phyloP scores from a whole-genome alignment of 768 basidiomycete species.

The Pleurotus djamor region DNA sequence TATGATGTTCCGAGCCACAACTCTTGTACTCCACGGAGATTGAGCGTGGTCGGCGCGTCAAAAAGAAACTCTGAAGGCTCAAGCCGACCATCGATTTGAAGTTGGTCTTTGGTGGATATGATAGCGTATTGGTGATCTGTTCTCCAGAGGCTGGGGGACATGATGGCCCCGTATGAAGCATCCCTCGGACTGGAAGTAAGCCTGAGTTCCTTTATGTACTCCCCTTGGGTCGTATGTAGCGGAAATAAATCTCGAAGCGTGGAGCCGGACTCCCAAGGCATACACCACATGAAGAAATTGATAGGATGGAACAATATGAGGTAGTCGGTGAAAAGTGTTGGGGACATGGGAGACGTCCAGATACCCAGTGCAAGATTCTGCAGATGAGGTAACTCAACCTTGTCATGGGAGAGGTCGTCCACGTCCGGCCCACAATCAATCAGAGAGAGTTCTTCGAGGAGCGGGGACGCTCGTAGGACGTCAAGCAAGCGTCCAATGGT shows the following conservation, averaged over 20 bases:
- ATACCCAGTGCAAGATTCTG: background rate
- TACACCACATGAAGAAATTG: background rate
- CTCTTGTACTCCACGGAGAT: background rate
- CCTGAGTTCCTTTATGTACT: background rate
- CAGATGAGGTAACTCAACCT: background rate
- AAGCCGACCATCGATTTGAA: background rate
- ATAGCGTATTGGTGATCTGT: slow-evolving; percentile 1
- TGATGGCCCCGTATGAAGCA: background rate
- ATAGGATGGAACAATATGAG: slow-evolving; percentile 4
- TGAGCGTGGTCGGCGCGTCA: slow-evolving; percentile 1
- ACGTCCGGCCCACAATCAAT: background rate
- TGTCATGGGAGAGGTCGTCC: background rate
- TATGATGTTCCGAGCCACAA: slow-evolving; percentile 1
- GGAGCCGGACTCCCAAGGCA: background rate
- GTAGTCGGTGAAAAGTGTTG: background rate
- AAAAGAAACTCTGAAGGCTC: slow-evolving; percentile 1
- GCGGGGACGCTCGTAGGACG: background rate
- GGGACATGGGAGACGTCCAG: background rate
- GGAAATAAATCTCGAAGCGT: background rate
- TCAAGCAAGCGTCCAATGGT: background rate
- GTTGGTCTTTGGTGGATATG: background rate
- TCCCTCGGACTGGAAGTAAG: background rate
- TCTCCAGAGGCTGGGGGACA: background rate
- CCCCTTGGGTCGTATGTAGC: background rate
- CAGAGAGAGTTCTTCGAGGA: background rate